Evolutionary conservation across 2,329 filamentous ascomycete species (phyloP).

Genomic region (Onygenales sp.): DNA sequence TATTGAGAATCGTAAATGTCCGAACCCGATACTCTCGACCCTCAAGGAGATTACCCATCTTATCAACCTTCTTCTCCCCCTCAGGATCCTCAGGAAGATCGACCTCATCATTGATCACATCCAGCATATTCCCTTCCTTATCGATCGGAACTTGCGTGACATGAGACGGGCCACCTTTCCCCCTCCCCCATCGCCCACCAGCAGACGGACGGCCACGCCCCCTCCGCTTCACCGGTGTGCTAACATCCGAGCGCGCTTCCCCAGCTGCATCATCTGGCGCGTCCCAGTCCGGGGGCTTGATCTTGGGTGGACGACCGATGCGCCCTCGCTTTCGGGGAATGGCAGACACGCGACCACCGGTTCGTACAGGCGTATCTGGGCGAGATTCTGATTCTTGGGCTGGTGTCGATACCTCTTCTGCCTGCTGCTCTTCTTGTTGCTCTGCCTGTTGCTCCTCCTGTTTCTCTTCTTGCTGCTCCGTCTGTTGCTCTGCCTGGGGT

Average conservation of each 20-base stretch:
- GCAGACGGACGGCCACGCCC: slow-evolving; percentile 50
- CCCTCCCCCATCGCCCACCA: slow-evolving; percentile 61
- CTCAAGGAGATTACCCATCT: slow-evolving; percentile 69
- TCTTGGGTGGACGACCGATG: slow-evolving; percentile 79
- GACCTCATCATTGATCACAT: slow-evolving; percentile 87
- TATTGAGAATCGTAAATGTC: slow-evolving; percentile 81
- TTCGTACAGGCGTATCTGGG: slow-evolving; percentile 45
- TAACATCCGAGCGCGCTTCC: slow-evolving; percentile 31
- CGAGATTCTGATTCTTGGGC: slow-evolving; percentile 34
- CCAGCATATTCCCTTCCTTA: slow-evolving; percentile 84
- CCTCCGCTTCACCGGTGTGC: slow-evolving; percentile 48
- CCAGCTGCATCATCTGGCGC: slow-evolving; percentile 41
- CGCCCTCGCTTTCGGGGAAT: slow-evolving; percentile 57
- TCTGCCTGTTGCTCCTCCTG: slow-evolving; percentile 6
- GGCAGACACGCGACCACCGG: slow-evolving; percentile 40
- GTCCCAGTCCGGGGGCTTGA: slow-evolving; percentile 71
- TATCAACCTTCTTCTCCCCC: slow-evolving; percentile 90
- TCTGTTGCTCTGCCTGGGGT: slow-evolving; percentile 13
- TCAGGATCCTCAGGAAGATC: slow-evolving; percentile 76
- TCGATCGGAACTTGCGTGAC: slow-evolving; percentile 79
- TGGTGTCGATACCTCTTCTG: slow-evolving; percentile 24
- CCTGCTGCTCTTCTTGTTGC: slow-evolving; percentile 19
- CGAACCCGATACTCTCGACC: slow-evolving; percentile 90
- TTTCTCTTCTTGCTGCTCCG: slow-evolving; percentile 20
- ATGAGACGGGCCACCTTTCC: slow-evolving; percentile 63